These are phyloP conservation scores for Rhynchosporium graminicola DNA, from an alignment of 2,329 filamentous ascomycete genomes.

Conservation along the genomic window DNA sequence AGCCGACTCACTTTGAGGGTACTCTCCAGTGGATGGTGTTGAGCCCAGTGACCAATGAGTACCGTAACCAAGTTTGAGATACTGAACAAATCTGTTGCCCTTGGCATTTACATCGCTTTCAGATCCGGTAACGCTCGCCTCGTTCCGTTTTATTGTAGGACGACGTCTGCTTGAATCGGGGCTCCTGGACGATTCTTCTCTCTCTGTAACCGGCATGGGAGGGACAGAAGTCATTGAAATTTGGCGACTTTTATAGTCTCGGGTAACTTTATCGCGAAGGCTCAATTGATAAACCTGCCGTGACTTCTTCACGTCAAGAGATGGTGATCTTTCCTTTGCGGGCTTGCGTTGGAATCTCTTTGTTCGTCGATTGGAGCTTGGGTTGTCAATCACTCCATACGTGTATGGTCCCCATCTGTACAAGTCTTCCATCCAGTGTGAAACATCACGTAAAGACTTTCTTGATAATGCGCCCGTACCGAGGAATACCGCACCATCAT, in stretches of 20 bases:
- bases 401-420: conserved; percentile 81
- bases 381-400: conserved; percentile 82
- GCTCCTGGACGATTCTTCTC: conserved; percentile 8
- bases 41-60: conserved; percentile 60
- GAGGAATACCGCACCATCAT: conserved; percentile 85
- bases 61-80: conserved; percentile 67
- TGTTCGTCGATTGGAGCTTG: conserved; percentile 60
- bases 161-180: conserved; percentile 15
- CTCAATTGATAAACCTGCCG: conserved; percentile 20
- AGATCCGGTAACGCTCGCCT: conserved; percentile 28
- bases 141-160: conserved; percentile 23
- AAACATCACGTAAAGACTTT: conserved; percentile 69
- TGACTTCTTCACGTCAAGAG: conserved; percentile 24
- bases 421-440: conserved; percentile 85
- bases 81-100: conserved; percentile 55
- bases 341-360: conserved; percentile 44
- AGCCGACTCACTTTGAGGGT: not conserved
- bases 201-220: conserved; percentile 24
- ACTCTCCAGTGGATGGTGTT: conserved; percentile 22
- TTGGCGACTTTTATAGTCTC: not conserved
- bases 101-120: conserved; percentile 33
- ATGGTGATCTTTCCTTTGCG: conserved; percentile 32
- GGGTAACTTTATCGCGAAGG: conserved; percentile 11
- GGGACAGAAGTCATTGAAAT: conserved; percentile 16
- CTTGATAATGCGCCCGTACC: conserved; percentile 74